phyloP scores from a whole-genome alignment of 768 basidiomycete species.

The Mycena galopus region DNA sequence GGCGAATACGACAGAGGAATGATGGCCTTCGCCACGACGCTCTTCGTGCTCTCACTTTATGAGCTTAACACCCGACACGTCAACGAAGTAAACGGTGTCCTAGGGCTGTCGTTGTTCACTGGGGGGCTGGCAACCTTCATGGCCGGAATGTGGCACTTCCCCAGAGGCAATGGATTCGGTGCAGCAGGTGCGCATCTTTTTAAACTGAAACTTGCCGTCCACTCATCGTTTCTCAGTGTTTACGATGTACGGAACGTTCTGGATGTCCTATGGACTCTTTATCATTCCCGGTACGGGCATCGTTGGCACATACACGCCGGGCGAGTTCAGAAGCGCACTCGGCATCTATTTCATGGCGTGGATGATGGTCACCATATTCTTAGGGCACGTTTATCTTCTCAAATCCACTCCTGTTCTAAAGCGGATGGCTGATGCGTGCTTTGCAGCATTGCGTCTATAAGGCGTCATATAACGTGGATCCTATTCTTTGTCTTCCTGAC shows the following conservation, averaged over 20 bases:
- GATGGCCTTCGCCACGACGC: slow-evolving; percentile 71
- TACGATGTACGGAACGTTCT: slow-evolving; percentile 72
- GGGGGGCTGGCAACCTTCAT: slow-evolving; percentile 77
- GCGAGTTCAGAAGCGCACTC: slow-evolving; percentile 58
- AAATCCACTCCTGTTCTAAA: neutral
- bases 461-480: slow-evolving; percentile 63
- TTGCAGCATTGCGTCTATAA: slow-evolving; percentile 62
- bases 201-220: slow-evolving; percentile 2
- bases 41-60: slow-evolving; percentile 69
- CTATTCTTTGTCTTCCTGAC: slow-evolving; percentile 66
- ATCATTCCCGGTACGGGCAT: slow-evolving; percentile 63
- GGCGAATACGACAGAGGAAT: slow-evolving; percentile 56
- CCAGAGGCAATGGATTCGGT: slow-evolving; percentile 63
- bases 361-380: slow-evolving; percentile 65
- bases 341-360: slow-evolving; percentile 70
- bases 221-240: slow-evolving; percentile 57
- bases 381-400: slow-evolving; percentile 54
- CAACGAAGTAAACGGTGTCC: slow-evolving; percentile 58
- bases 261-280: slow-evolving; percentile 70
- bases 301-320: slow-evolving; percentile 50
- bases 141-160: slow-evolving; percentile 76
- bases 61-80: slow-evolving; percentile 59
- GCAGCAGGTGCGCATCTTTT: slow-evolving; percentile 58
- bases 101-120: slow-evolving; percentile 73
- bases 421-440: neutral